Evolutionary conservation across 352 stramenopile genomes (phyloP), one percentile per base, ranked within the genome.

Genomic region (Phytophthora hibernalis): DNA sequence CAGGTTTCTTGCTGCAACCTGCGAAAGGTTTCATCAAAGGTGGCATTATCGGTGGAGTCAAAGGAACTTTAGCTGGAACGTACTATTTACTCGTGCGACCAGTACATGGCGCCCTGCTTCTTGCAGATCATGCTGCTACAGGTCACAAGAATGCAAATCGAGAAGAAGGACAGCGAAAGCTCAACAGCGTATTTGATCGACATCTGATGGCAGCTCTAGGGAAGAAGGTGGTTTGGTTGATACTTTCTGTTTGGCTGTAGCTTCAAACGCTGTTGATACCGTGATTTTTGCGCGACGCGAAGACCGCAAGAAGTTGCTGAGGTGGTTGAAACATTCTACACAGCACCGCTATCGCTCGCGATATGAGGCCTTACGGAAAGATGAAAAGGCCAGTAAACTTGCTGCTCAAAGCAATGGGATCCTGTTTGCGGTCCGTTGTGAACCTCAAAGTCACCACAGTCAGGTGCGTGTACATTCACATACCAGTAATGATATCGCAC

Each of bases 141-240:
- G 77, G 80, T 0, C 58, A 68, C 22, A 59, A 59, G 33, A 88
- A 88, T 16, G 51, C 75, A 3, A 70, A 69, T 18, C 83, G 82
- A 16, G 65, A 60, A 40, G 57, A 74, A 52, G 70, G 82, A 15
- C 76, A 75, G 6, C 67, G 67, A 10, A 75, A 75, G 44, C 16
- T 54, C 28, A 69, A 64, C 40, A 76, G 54, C 30, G 56, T 76
- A 21, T 69, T 76, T n/a, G 68, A 76, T 16, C 62, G 64, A 2
- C 67, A 68, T 11, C 42, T 75, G 1, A 75, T 75, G 67, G 56
- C 54, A 50, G 67, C 67, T 12, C 51, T 75, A 16, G 67, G 13
- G 54, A 61, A 7, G 54, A 75, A 35, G 55, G 64, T 21, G 67
- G 67, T 20, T 43, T 71, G 13, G 62, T 45, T 15, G 67, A 68